These are phyloP conservation scores for Saururus chinensis DNA, from an alignment of 164 flowering plant genomes.

Conservation along the genomic window DNA sequence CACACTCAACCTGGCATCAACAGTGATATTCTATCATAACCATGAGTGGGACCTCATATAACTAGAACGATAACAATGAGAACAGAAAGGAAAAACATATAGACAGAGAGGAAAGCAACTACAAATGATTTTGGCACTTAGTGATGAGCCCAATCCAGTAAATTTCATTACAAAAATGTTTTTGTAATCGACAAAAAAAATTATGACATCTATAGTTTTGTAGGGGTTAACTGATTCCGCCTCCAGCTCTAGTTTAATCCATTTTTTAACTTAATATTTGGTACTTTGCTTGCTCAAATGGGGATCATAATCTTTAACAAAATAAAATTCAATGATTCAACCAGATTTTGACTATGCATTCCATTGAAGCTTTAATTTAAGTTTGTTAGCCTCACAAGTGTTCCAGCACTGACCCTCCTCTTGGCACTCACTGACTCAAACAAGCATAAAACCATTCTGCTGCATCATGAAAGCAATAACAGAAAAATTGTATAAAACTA, in stretches of 20 bases:
- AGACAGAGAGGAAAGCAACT: neutral
- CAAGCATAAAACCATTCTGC: neutral
- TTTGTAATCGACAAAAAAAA: neutral
- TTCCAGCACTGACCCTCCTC: too few relatives aligned
- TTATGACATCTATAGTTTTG: neutral
- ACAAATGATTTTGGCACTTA: neutral
- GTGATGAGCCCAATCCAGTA: neutral
- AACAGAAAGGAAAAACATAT: too few relatives aligned
- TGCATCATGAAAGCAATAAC: neutral
- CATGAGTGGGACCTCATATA: neutral
- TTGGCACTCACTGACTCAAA: too few relatives aligned
- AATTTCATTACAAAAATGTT: neutral
- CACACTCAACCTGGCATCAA: constrained; percentile 29
- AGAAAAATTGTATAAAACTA: neutral
- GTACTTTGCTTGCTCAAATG: too few relatives aligned
- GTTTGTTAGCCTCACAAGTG: too few relatives aligned
- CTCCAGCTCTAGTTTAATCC: too few relatives aligned
- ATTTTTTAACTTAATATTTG: too few relatives aligned
- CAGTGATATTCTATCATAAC: neutral
- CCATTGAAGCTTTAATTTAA: too few relatives aligned
- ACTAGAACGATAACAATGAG: neutral
- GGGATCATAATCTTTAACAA: too few relatives aligned
- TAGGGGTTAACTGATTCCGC: neutral
- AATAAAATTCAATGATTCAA: too few relatives aligned
- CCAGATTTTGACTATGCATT: too few relatives aligned